Conservation (phyloP, 1,284 basidiomycete genomes). For the Ustilago cynodontis region DNA sequence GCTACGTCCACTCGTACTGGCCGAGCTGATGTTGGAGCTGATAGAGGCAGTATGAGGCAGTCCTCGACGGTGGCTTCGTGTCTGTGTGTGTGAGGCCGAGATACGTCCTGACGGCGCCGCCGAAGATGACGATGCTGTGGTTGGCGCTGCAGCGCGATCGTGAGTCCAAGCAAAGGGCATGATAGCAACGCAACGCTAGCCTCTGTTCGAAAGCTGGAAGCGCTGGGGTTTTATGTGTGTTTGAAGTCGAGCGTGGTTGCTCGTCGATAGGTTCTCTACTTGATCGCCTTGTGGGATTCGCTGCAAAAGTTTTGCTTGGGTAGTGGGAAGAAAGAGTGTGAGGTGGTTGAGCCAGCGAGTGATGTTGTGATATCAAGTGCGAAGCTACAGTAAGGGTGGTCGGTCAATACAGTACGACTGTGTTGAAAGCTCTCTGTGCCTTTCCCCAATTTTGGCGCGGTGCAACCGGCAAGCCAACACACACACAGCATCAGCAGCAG, state of each 20-base stretch:
- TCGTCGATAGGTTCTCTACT: neutral
- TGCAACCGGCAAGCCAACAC: constrained; percentile 2
- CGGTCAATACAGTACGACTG: no score
- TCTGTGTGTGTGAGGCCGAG: constrained; percentile 29
- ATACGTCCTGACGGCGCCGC: constrained; percentile 37
- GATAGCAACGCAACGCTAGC: neutral
- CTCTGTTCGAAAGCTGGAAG: neutral
- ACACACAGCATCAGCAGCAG: neutral
- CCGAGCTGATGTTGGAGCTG: constrained; percentile 31
- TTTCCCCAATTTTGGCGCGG: neutral
- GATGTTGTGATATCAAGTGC: constrained; percentile 9
- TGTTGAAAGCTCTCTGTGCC: neutral
- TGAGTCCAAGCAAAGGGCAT: constrained; percentile 37
- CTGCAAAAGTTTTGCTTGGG: no score
- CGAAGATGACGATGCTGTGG: constrained; percentile 10
- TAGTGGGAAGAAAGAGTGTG: neutral
- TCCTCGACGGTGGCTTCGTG: constrained; percentile 22
- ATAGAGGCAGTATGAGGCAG: constrained; percentile 30
- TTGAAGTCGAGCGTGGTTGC: neutral
- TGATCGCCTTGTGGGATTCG: neutral
- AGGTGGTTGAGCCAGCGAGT: constrained; percentile 4
- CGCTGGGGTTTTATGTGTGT: neutral
- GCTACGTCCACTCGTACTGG: constrained; percentile 22
- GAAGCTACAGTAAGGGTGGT: no score
- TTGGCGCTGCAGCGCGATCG: constrained; percentile 15